Evolutionary conservation across 371 early-diverging fungal species (phyloP), one percentile per base, ranked within the genome.

Genomic region (Mortierella sp.): DNA sequence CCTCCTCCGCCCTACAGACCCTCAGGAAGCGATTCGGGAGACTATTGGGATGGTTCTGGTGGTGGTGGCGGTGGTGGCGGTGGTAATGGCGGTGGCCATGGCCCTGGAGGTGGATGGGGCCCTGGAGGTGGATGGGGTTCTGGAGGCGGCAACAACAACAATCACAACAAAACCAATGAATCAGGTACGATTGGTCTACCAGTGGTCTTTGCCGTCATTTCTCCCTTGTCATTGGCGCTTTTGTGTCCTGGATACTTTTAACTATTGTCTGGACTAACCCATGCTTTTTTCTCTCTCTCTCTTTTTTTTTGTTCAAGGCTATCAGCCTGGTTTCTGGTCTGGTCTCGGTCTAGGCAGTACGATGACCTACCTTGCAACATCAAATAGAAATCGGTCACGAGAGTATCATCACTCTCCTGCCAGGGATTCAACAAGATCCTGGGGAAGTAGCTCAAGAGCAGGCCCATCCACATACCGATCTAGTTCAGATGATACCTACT

Each of bases 251-350:
- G n/a, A 37, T 37, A 37, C 37, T 37, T 37, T 5, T 9, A 5
- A 37, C 37, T 37, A 37, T 37, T 3, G 37, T 37, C 3, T 37
- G 37, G 37, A 37, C n/a, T n/a, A n/a, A n/a, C n/a, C n/a, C n/a
- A n/a, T n/a, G n/a, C n/a, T n/a, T n/a, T n/a, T 23, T 16, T 26
- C 12, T 12, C 15, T 23, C 56, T 60, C 37, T 23, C 52, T 55
- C 19, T 56, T 56, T 6, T 21, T 28, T 2, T 26, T 53, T 21
- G 64, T 57, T 47, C 44, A 28, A 12, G 72, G 76, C 11, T 70
- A 67, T 53, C 57, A 72, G 19, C 82, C 81, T 18, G 82, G 82
- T 5, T 84, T 84, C 63, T 84, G 83, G 83, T 62, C 81, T 4
- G 84, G 84, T 7, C 53, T 82, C 15, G 83, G 72, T 9, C 57